Conservation (phyloP, 2,329 filamentous ascomycete genomes). For the Tolypocladium album region DNA sequence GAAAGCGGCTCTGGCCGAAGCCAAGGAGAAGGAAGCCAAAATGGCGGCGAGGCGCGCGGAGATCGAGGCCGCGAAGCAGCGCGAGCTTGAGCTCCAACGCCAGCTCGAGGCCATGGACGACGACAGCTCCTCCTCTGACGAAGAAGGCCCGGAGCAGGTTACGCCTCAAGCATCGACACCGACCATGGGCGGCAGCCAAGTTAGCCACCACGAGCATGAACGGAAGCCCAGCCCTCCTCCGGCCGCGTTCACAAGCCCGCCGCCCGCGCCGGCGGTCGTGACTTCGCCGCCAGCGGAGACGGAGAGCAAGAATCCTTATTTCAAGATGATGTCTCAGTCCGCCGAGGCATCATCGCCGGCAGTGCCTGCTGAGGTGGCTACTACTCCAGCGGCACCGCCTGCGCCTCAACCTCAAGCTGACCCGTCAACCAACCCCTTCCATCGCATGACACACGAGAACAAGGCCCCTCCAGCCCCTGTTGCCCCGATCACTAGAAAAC, state of each 20-base stretch:
- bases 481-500: slow-evolving; percentile 41
- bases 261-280: slow-evolving; percentile 40
- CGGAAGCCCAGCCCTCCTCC: slow-evolving; percentile 39
- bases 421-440: slow-evolving; percentile 90
- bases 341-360: slow-evolving; percentile 39
- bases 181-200: slow-evolving; percentile 39
- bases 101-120: slow-evolving; percentile 70
- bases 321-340: slow-evolving; percentile 73
- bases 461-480: slow-evolving; percentile 38
- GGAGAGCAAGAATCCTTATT: slow-evolving; percentile 91
- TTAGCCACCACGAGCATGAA: slow-evolving; percentile 44
- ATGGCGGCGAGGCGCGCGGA: slow-evolving; percentile 80
- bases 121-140: slow-evolving; percentile 66
- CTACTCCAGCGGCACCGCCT: slow-evolving; percentile 24
- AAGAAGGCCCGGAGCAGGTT: slow-evolving; percentile 65
- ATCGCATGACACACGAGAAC: slow-evolving; percentile 63
- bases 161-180: slow-evolving; percentile 51
- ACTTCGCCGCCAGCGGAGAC: slow-evolving; percentile 48
- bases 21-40: slow-evolving; percentile 79
- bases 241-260: slow-evolving; percentile 34
- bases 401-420: slow-evolving; percentile 32
- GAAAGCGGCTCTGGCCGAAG: slow-evolving; percentile 76
- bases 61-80: slow-evolving; percentile 81
- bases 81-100: slow-evolving; percentile 78
- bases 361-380: slow-evolving; percentile 27